These are phyloP conservation scores for Daucus carota DNA, from an alignment of 129 eudicot species.

Conservation along the genomic window DNA sequence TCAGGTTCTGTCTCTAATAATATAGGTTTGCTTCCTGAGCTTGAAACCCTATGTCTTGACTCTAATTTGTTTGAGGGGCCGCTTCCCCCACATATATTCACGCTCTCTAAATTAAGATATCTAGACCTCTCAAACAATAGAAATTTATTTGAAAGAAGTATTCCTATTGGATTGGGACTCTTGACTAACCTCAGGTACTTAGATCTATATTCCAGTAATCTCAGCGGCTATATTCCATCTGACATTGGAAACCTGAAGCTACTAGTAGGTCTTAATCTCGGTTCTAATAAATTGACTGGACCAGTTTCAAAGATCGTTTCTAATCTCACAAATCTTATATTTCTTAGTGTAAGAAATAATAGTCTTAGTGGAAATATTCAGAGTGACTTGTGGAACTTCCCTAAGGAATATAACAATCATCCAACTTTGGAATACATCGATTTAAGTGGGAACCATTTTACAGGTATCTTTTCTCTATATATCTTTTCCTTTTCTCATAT, in stretches of 20 bases:
- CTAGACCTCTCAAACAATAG: background rate
- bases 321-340: no score
- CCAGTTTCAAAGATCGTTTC: background rate
- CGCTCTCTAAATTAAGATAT: background rate
- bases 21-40: constrained; percentile 29
- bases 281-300: background rate
- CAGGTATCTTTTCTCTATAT: no score
- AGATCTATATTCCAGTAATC: background rate
- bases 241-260: background rate
- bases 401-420: no score
- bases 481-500: no score
- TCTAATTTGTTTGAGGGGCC: constrained; percentile 31
- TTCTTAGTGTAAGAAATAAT: no score
- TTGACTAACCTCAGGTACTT: background rate
- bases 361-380: no score
- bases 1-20: constrained; percentile 46
- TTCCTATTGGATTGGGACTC: constrained; percentile 27
- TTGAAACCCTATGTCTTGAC: constrained; percentile 26
- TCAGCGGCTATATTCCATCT: background rate
- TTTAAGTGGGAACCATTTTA: no score
- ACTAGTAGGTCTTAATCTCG: background rate
- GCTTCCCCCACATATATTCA: background rate
- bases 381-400: no score
- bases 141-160: constrained; percentile 14
- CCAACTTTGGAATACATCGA: no score